These are phyloP conservation scores for Benincasa hispida DNA, from an alignment of 306 rosid species.

Conservation along the genomic window DNA sequence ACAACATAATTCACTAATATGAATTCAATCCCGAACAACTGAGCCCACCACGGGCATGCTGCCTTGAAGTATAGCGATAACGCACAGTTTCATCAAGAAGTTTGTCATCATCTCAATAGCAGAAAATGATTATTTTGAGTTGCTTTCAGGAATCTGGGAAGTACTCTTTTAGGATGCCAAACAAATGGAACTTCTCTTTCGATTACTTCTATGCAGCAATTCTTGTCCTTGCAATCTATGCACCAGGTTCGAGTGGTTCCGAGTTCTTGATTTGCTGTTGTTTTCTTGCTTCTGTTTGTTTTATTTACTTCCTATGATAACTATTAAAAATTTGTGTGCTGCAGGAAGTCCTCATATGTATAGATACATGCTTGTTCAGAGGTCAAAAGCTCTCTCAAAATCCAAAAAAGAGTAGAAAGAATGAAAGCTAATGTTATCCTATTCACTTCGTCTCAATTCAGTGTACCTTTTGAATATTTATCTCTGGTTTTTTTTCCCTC, in stretches of 20 bases:
- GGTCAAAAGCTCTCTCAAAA: conserved; percentile 62
- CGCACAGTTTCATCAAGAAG: neutral
- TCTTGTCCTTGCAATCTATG: conserved; percentile 35
- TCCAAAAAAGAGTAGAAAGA: conserved; percentile 39
- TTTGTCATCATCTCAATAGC: neutral
- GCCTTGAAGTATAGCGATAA: neutral
- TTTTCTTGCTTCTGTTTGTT: neutral
- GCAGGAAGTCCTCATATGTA: conserved; percentile 80
- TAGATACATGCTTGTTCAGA: conserved; percentile 57
- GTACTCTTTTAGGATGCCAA: conserved; percentile 71
- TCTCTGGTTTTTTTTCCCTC: neutral
- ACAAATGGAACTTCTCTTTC: conserved; percentile 71
- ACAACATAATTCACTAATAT: neutral
- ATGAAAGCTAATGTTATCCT: neutral
- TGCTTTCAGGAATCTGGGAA: conserved; percentile 50
- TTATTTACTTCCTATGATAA: conserved; percentile 3
- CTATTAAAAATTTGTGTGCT: conserved; percentile 10
- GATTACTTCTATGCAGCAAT: conserved; percentile 49
- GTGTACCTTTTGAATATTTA: neutral
- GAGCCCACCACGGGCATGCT: neutral
- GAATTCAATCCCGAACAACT: neutral
- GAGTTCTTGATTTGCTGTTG: conserved; percentile 1
- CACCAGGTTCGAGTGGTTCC: conserved; percentile 43
- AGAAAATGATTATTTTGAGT: neutral
- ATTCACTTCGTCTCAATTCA: neutral